Evolutionary conservation across 2,329 filamentous ascomycete genomes (phyloP), one percentile per base, ranked within the genome.

Genomic region (Trichophaea hybrida): DNA sequence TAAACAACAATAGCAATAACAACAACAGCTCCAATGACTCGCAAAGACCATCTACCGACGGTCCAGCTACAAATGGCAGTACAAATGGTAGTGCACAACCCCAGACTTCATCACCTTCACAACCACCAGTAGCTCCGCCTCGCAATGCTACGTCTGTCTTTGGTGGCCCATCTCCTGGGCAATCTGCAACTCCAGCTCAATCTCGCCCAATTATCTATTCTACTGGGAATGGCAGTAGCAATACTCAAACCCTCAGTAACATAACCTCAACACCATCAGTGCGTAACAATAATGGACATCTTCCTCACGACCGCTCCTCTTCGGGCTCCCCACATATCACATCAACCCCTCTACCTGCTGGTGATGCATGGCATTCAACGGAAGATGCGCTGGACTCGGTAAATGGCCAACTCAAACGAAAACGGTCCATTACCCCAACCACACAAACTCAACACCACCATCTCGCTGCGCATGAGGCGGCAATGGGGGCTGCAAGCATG

Each of bases 361-460:
- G 12, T 56, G 15, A 56, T 32, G 15, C 53, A 37, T n/a, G 62
- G 61, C 53, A 60, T 59, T 31, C 59, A 55, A 49, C 58, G 54
- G 61, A 53, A 60, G 55, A 46, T 56, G 58, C 31, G 55, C 13
- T 50, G 59, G 59, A 35, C 52, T 61, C 37, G 44, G 55, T 33
- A 59, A 55, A 46, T 55, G 35, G 55, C 57, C 33, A 61, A 58
- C 63, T 63, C n/a, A 64, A 64, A 50, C 55, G 63, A 52, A 64
- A 64, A 37, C 62, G 63, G 54, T 63, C 63, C 17, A 57, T 64
- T 34, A 63, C 60, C 17, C 63, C 63, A 10, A 60, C 58, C 12
- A 63, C 63, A n/a, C 63, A 64, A 44, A 61, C 56, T 24, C 60
- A 61, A 48, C 63, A 63, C 24, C 61, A 63, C 38, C 63, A 64